A percentile compares a stretch with the other conserved stretches of the same genome.
These are phyloP conservation scores for Tricholomella constricta DNA, from an alignment of 768 basidiomycete species.

Conservation along the genomic window DNA sequence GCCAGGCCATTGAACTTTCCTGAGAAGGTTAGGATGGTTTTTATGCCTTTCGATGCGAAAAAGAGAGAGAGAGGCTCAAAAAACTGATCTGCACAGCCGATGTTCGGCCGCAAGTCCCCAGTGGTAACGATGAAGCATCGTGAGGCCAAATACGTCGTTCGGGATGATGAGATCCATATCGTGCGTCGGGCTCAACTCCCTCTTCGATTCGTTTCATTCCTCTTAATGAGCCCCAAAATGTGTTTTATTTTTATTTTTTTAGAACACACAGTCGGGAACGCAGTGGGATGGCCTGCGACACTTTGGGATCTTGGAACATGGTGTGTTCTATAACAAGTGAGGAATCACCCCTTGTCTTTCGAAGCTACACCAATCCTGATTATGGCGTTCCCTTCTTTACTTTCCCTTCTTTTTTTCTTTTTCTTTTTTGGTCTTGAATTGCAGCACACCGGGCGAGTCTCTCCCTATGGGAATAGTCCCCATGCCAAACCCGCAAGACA, in stretches of 20 bases:
- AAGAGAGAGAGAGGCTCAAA: neutral
- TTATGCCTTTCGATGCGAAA: no score
- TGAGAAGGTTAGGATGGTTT: constrained; percentile 43
- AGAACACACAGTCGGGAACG: constrained; percentile 74
- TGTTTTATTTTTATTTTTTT: neutral
- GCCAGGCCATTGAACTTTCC: constrained; percentile 70
- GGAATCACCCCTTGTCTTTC: constrained; percentile 6
- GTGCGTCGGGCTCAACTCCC: constrained; percentile 30
- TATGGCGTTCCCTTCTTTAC: no score
- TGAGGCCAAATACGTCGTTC: constrained; percentile 26
- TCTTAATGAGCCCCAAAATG: no score
- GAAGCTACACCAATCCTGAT: no score
- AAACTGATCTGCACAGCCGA: constrained; percentile 40
- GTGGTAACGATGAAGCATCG: constrained; percentile 44
- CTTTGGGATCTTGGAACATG: constrained; percentile 52
- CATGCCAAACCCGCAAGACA: constrained; percentile 49
- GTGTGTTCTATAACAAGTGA: constrained; percentile 66
- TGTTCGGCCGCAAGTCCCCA: constrained; percentile 57
- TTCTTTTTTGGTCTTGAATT: no score
- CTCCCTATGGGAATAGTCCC: constrained; percentile 48
- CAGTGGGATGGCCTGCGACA: constrained; percentile 74
- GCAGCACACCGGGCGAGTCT: constrained; percentile 44
- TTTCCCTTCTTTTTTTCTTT: no score
- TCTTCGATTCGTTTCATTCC: neutral
- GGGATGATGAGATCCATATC: constrained; percentile 60